phyloP scores from a whole-genome alignment of 148 eudicot genomes.

The Nepenthes gracilis region DNA sequence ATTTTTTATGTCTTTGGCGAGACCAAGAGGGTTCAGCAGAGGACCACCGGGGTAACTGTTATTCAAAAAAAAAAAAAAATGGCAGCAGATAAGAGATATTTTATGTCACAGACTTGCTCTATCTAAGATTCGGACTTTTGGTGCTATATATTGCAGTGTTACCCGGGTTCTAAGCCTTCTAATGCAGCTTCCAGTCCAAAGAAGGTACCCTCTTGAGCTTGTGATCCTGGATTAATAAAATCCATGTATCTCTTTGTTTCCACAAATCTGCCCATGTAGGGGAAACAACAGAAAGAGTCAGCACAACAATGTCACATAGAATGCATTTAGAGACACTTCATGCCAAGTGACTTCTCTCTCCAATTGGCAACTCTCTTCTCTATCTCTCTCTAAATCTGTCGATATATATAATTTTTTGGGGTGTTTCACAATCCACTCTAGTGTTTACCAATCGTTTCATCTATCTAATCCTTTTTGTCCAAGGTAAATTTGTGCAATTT shows the following conservation, averaged over 20 bases:
- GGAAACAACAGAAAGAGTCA: not conserved
- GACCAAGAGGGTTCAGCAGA: constrained; percentile 72
- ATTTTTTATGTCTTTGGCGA: constrained; percentile 64
- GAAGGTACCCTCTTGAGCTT: constrained; percentile 75
- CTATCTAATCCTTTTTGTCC: no score
- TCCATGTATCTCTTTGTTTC: constrained; percentile 96
- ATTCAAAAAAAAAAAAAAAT: not conserved
- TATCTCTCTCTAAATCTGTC: no score
- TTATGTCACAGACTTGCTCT: not conserved
- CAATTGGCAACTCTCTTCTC: no score
- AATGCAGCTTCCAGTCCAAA: constrained; percentile 81
- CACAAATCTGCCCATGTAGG: constrained; percentile 41
- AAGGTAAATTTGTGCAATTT: no score
- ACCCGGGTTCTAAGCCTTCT: constrained; percentile 86
- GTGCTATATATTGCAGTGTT: not conserved
- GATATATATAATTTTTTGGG: no score
- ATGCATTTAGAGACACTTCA: no score
- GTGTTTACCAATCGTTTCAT: no score
- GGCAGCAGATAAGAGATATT: not conserved
- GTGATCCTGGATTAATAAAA: constrained; percentile 71
- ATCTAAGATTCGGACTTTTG: no score
- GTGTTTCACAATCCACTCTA: no score
- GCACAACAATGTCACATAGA: not conserved
- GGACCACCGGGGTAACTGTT: constrained; percentile 91
- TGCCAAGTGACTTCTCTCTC: no score